Evolutionary conservation across 108 stramenopile genomes (phyloP).

Genomic region (Cyclotella choctawhatcheeana): DNA sequence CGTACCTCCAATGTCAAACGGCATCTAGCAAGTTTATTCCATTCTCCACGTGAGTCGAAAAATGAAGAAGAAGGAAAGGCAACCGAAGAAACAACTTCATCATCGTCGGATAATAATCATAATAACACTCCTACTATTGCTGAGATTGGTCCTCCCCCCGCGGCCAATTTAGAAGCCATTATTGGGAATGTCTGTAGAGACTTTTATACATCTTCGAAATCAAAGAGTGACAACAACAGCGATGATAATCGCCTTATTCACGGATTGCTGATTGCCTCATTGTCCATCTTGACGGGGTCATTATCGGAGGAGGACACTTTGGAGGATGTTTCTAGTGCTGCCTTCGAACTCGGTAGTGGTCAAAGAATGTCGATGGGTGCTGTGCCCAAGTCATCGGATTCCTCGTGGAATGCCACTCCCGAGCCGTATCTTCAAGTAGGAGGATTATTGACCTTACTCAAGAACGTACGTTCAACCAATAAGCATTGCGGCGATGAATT

Average conservation of each 20-base stretch:
- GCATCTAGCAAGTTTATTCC: constrained; percentile 6
- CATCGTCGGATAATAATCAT: neutral
- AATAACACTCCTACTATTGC: neutral
- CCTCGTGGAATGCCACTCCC: constrained; percentile 1
- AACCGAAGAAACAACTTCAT: neutral
- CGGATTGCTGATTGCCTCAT: constrained; percentile 63
- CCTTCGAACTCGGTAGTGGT: too few relatives aligned
- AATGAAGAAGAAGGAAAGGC: neutral
- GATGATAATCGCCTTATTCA: constrained; percentile 28
- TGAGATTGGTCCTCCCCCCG: constrained; percentile 10
- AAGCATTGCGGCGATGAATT: constrained; percentile 13
- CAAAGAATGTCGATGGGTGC: neutral
- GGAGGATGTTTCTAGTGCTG: constrained; percentile 33
- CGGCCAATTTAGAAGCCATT: constrained; percentile 58
- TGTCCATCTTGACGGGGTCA: constrained; percentile 55
- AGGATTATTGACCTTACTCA: neutral
- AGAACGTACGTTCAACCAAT: neutral
- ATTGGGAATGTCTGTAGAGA: constrained; percentile 59
- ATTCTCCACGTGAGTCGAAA: constrained; percentile 1
- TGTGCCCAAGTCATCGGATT: neutral
- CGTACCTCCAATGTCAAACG: neutral
- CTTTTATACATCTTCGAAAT: neutral
- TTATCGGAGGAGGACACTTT: constrained; percentile 39
- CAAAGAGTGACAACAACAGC: neutral
- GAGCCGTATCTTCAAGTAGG: constrained; percentile 57